Evolutionary conservation across 1,284 basidiomycete species (phyloP).

Genomic region (Laetiporus sulphureus): DNA sequence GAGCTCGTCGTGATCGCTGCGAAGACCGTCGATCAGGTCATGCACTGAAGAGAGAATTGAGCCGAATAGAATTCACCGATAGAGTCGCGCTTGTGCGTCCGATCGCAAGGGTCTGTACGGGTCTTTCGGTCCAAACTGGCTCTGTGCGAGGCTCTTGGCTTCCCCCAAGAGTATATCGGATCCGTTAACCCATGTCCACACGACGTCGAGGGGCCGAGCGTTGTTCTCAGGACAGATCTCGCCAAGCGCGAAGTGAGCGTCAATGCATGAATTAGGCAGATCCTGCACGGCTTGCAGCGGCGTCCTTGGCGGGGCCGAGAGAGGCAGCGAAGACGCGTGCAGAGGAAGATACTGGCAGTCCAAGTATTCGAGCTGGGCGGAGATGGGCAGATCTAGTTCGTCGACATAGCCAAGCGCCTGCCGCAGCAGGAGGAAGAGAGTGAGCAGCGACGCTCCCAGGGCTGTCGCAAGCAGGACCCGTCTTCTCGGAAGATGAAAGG

Average conservation of each 20-base stretch:
- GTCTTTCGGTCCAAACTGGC: slow-evolving; percentile 11
- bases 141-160: slow-evolving; percentile 15
- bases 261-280: slow-evolving; percentile 19
- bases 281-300: slow-evolving; percentile 17
- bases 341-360: slow-evolving; percentile 8
- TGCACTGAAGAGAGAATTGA: background rate
- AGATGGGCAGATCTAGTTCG: background rate
- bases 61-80: slow-evolving; percentile 14
- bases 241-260: slow-evolving; percentile 18
- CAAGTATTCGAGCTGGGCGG: no score
- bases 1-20: slow-evolving; percentile 25
- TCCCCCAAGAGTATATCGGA: slow-evolving; percentile 19
- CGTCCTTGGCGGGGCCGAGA: slow-evolving; percentile 1
- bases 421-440: background rate
- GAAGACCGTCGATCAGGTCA: background rate
- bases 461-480: no score
- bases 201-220: slow-evolving; percentile 17
- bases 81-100: slow-evolving; percentile 19
- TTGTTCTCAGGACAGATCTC: slow-evolving; percentile 16
- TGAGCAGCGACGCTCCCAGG: background rate
- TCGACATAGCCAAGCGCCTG: background rate
- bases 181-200: slow-evolving; percentile 28
- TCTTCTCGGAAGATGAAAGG: no score
- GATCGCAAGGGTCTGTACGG: slow-evolving; percentile 19
- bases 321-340: background rate